Base-by-base conservation (phyloP, 495 filamentous ascomycete genomes). In the Aspergillus nidulans region DNA sequence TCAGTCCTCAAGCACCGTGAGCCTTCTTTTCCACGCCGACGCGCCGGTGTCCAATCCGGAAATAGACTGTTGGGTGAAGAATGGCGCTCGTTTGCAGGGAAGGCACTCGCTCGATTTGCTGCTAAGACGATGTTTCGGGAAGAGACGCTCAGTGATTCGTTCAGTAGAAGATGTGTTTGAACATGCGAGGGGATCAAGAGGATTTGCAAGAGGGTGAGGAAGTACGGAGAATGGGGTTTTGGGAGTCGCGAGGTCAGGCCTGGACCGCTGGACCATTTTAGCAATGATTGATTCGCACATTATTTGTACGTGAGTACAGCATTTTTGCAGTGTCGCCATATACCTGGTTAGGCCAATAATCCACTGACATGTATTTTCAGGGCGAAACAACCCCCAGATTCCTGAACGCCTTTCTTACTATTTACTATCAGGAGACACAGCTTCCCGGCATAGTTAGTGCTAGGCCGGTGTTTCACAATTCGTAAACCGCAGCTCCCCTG, bases 11-110 rank as follows among this genome's bases (percentile, higher is more conserved):
- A 7, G 40, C 59, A 6, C 56, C 65, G 0, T 53, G 64, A 0
- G 60, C 52, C 18, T 71, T 77, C 52, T 79, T 78, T 52, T 77
- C 28, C 76, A 80, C 57, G 67, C 69, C 24, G 71, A 69, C 54
- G 62, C 60, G 16, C 69, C 70, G 25, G 72, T 77, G 52, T 67
- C 75, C 41, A 72, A 78, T 53, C 71, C 75, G 6, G 56, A 6
- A 56, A 60, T 2, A 55, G 60, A 0, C 28, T 66, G 10, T 5
- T 58, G n/a, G 55, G 55, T 1, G 21, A 23, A 1, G 53, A 51
- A 19, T 28, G 53, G 43, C 16, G 0, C 2, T 49, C 49, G 10
- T 49, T 58, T 20, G 49, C 30, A 36, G 49, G 32, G 20, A 24
- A 1, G 49, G 42, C 5, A 52, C 55, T 1, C 26, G 49, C 21